Base-by-base conservation (phyloP, 192 early-diverging fungal species). In the Geosiphon pyriformis region DNA sequence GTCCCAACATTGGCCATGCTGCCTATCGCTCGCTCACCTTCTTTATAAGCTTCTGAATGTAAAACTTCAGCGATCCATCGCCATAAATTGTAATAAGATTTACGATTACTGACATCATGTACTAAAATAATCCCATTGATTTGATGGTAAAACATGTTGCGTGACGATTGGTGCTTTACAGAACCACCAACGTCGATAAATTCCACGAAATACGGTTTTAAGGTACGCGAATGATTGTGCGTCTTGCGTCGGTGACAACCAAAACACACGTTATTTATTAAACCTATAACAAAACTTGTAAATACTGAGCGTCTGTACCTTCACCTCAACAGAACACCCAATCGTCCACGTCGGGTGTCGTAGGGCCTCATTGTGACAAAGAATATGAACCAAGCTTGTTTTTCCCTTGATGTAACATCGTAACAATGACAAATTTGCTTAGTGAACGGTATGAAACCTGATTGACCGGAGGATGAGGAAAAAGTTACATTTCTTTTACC, bases 81-180 rank as follows among this genome's bases (percentile, higher is more conserved):
- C 81, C 81, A 81, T 15, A 84, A 60, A 61, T 84, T 84, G 15
- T 80, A 70, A 67, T 79, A 83, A 2, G 74, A 77, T 57, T 78
- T 74, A 58, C 59, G 51, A 51, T 81, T 84, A 50, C 77, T 78
- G 2, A 73, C 46, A 69, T 84, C 83, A 59, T 84, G 77, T 0
- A 83, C 83, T 7, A 84, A 66, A 7, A 84, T 78, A 17, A 84
- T 54, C 25, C 78, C 83, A 22, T 84, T 25, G 8, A 70, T 59
- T 42, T 73, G 76, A 22, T 57, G 64, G 34, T 84, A 84, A 59
- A 79, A 81, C 68, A 83, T 73, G 17, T 35, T 72, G 22, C 83
- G 75, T n/a, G 81, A 72, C n/a, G 61, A 69, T 23, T 65, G 73
- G n/a, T 80, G 77, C 51, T 76, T 67, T 11, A 73, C 72, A 0